These are phyloP conservation scores for Penicillium angulare DNA, from an alignment of 495 filamentous ascomycete species.

Conservation along the genomic window DNA sequence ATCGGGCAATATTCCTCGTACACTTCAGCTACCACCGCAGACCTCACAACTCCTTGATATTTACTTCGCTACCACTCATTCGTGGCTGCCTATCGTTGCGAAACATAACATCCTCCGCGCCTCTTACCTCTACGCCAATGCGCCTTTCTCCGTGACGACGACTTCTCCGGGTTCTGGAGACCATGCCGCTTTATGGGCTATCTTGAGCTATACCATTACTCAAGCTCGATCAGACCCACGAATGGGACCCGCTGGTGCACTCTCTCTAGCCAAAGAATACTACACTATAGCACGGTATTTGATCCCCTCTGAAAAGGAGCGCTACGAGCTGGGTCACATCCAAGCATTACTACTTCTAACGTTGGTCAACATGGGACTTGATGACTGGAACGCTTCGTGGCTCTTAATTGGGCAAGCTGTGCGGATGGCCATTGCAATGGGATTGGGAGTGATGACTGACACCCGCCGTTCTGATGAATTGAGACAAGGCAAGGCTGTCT, in stretches of 20 bases:
- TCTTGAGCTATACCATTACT: constrained; percentile 55
- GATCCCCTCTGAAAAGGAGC: constrained; percentile 57
- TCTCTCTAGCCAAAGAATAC: constrained; percentile 41
- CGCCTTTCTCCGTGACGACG: constrained; percentile 42
- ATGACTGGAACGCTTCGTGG: constrained; percentile 57
- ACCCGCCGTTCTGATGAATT: constrained; percentile 37
- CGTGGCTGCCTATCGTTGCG: constrained; percentile 70
- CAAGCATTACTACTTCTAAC: constrained; percentile 63
- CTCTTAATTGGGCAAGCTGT: constrained; percentile 61
- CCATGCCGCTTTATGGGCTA: constrained; percentile 64
- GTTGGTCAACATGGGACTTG: constrained; percentile 56
- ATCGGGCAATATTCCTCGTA: constrained; percentile 14
- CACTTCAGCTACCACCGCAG: constrained; percentile 54
- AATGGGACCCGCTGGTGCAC: constrained; percentile 16
- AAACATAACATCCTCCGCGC: constrained; percentile 63
- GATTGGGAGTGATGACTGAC: constrained; percentile 32
- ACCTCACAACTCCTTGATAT: constrained; percentile 66
- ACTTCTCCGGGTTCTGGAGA: constrained; percentile 48
- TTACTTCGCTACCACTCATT: constrained; percentile 71
- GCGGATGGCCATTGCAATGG: constrained; percentile 54
- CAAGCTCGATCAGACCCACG: constrained; percentile 32
- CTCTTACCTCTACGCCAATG: constrained; percentile 50
- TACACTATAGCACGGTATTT: constrained; percentile 58
- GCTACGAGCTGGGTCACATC: constrained; percentile 59
- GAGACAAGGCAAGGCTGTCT: constrained; percentile 48